phyloP scores from a whole-genome alignment of 148 eudicot genomes.

The Rhododendron henanense region DNA sequence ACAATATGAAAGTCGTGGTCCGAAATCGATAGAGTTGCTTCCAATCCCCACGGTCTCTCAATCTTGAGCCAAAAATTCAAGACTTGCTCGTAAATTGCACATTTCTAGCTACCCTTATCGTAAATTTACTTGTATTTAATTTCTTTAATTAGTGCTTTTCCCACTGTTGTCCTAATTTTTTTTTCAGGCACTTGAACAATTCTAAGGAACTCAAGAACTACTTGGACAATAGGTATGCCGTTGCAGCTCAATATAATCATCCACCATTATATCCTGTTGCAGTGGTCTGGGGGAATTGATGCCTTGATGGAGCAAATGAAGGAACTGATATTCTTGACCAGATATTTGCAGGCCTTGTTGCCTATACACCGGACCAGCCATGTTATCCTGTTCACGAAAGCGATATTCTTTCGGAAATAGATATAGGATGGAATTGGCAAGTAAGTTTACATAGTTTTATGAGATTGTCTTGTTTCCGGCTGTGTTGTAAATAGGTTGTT shows the following conservation, averaged over 20 bases:
- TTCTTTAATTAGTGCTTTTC: not conserved
- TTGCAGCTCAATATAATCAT: constrained; percentile 38
- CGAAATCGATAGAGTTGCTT: constrained; percentile 2
- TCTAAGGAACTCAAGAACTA: constrained; percentile 27
- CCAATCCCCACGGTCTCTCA: constrained; percentile 29
- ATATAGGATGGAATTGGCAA: constrained; percentile 42
- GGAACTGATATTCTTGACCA: constrained; percentile 24
- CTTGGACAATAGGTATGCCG: constrained; percentile 18
- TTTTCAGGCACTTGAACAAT: constrained; percentile 19
- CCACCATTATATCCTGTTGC: constrained; percentile 39
- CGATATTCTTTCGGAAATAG: too few species aligned
- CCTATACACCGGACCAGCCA: constrained; percentile 17
- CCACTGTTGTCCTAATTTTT: not conserved
- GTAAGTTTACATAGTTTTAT: constrained; percentile 21
- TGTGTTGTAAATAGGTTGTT: too few species aligned
- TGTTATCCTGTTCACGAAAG: constrained; percentile 5
- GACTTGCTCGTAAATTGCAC: constrained; percentile 32
- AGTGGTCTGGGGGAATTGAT: constrained; percentile 33
- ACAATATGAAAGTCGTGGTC: constrained; percentile 46
- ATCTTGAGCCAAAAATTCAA: constrained; percentile 30
- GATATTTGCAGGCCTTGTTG: constrained; percentile 25
- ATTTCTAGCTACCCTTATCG: not conserved
- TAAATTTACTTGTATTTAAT: too few species aligned
- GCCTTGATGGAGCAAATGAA: constrained; percentile 6
- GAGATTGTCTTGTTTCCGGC: too few species aligned